Evolutionary conservation across 331 rosid genomes (phyloP).

Genomic region (Malus hybrid): DNA sequence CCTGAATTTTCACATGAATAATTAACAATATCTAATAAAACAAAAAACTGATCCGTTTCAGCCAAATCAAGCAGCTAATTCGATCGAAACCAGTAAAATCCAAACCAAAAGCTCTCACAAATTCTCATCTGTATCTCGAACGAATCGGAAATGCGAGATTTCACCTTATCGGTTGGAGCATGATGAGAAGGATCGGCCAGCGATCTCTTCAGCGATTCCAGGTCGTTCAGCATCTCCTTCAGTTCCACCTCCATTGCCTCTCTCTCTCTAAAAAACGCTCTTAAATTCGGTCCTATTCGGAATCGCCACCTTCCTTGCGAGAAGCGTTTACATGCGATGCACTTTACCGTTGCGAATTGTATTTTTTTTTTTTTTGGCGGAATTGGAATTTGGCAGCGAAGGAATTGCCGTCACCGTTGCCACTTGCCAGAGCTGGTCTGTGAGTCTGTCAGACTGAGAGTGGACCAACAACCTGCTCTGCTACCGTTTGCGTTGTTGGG

Average conservation of each 20-base stretch:
- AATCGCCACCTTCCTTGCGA: neutral
- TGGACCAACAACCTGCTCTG: neutral
- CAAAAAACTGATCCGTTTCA: neutral
- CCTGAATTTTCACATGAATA: neutral
- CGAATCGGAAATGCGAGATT: neutral
- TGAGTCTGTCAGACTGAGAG: neutral
- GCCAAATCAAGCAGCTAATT: neutral
- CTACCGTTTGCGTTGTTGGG: too few relatives aligned
- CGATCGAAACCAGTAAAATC: neutral
- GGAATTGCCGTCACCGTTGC: neutral
- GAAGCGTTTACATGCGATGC: neutral
- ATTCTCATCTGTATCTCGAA: neutral
- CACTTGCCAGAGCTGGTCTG: neutral
- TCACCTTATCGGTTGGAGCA: constrained; percentile 50
- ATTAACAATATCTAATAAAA: neutral
- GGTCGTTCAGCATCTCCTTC: constrained; percentile 53
- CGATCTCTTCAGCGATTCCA: constrained; percentile 66
- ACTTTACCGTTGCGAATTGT: neutral
- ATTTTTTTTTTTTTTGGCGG: too few relatives aligned
- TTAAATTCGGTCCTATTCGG: neutral
- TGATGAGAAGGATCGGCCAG: constrained; percentile 57
- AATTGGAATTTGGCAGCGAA: neutral
- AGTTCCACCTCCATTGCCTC: constrained; percentile 67
- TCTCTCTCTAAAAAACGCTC: neutral
- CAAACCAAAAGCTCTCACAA: neutral